Evolutionary conservation across 345 rosid species (phyloP), one percentile per base, ranked within the genome.

Genomic region (Salix purpurea): DNA sequence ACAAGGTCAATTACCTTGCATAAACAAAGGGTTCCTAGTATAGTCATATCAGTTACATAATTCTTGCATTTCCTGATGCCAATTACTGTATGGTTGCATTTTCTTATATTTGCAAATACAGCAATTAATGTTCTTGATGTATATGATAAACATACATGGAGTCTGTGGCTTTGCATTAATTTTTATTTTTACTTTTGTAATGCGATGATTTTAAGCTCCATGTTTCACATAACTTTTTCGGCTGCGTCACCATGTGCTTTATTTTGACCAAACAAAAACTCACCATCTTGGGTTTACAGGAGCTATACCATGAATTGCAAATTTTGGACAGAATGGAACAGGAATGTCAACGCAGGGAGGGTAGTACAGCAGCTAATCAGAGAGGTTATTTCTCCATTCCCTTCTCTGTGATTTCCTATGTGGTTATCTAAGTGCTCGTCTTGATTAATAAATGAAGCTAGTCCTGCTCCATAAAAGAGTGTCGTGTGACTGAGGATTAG

Each of bases 261-360:
- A n/a, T n/a, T n/a, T n/a, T n/a, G n/a, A n/a, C n/a, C n/a, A n/a
- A n/a, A n/a, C n/a, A n/a, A n/a, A n/a, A n/a, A n/a, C n/a, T n/a
- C n/a, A n/a, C n/a, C n/a, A n/a, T n/a, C n/a, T 70, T 64, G 36
- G 64, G 44, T 64, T 64, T 77, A 44, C 76, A 81, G 84, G 84
- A 81, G 71, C 67, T 81, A 42, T 81, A 81, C 72, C 75, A 74
- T 1, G 81, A 70, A 58, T 69, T 56, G 76, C 84, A 77, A 74
- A 52, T 77, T 42, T 58, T 81, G 72, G 84, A 81, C 37, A 77
- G 42, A 70, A 70, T 81, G 70, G 73, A 81, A 26, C 78, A 70
- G 23, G 76, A 73, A 21, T 81, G 6, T 74, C 75, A 74, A 32
- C 67, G 12, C 1, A 81, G 46, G 50, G 68, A 28, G 23, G 65